Percentiles rank a stretch among this genome's conserved stretches.
Evolutionary conservation across 2,329 filamentous ascomycete genomes (phyloP).

Genomic region (Cladosporium sp.): DNA sequence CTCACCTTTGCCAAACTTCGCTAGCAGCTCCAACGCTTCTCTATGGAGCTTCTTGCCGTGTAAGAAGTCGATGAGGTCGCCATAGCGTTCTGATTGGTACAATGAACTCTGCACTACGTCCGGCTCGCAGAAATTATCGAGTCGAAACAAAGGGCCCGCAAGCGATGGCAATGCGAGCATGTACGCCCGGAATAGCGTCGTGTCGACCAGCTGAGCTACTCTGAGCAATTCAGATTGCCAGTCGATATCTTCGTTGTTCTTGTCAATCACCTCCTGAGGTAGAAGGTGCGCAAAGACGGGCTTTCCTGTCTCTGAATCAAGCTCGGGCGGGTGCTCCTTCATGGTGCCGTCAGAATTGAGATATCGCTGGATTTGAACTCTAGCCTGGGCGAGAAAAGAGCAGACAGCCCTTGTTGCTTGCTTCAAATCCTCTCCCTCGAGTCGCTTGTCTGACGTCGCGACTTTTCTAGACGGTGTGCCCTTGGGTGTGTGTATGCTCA

Average conservation of each 20-base stretch:
- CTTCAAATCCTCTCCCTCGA: constrained; percentile 77
- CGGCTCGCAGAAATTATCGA: constrained; percentile 95
- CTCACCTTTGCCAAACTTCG: constrained; percentile 64
- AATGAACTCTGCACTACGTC: constrained; percentile 90
- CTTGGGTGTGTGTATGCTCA: constrained; percentile 39
- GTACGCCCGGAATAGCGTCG: constrained; percentile 86
- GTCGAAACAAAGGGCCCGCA: constrained; percentile 83
- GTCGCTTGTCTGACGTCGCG: constrained; percentile 40
- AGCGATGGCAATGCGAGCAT: constrained; percentile 87
- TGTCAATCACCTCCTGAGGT: constrained; percentile 21
- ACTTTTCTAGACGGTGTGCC: constrained; percentile 37
- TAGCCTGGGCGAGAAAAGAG: constrained; percentile 80
- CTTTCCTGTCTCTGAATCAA: constrained; percentile 36
- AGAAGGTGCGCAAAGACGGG: constrained; percentile 40
- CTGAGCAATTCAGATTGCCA: constrained; percentile 66
- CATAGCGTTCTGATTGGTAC: constrained; percentile 81
- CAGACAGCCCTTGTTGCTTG: constrained; percentile 76
- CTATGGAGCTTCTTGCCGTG: constrained; percentile 91
- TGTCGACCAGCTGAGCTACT: constrained; percentile 82
- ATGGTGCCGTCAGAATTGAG: constrained; percentile 54
- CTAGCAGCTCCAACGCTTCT: constrained; percentile 74
- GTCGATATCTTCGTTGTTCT: constrained; percentile 40
- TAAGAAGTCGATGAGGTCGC: constrained; percentile 93
- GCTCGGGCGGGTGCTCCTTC: constrained; percentile 47
- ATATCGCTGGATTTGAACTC: constrained; percentile 57